Base-by-base conservation (phyloP, 2,329 filamentous ascomycete genomes). In the Pseudocercospora cruenta region DNA sequence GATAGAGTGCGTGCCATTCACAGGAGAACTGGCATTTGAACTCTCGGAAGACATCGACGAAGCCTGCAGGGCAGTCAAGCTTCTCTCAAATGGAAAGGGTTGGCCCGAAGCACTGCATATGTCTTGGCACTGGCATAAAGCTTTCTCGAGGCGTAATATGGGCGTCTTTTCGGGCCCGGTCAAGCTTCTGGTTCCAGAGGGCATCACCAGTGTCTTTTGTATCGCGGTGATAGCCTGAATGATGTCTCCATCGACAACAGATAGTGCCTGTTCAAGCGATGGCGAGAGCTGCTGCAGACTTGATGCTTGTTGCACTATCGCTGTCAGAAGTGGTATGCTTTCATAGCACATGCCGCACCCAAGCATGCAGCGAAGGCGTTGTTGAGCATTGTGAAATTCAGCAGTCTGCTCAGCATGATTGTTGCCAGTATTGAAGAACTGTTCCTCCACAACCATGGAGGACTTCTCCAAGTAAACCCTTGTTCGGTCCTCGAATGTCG, bases 301-400 rank as follows among this genome's bases (percentile, higher is more conserved):
- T 2, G 57, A 39, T 1, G 49, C 45, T 51, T 63, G 36, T n/a
- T 57, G 24, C 22, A 68, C 62, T 10, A 63, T 24, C 21, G 14
- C 19, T 24, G 60, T 54, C 7, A 70, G 43, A n/a, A 70, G 43
- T 19, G 64, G 62, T 9, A 71, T 28, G 31, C 67, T 68, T 21
- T 68, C 63, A 14, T 61, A 66, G 53, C 62, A 65, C 60, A 68
- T 61, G 0, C 68, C 68, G 28, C 66, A 70, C n/a, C 68, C 68
- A 10, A 68, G 49, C 68, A 69, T 70, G 7, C 60, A 57, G 1
- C 68, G 54, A 14, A 66, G 49, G 53, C 60, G 61, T n/a, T 63
- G 60, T 54, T 68, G 68, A 8, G 53, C 28, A 12, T 36, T 51
- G 36, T 60, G 51, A 12, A 64, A 60, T n/a, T 31, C 26, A 14